Evolutionary conservation across 2,329 filamentous ascomycete species (phyloP), one percentile per base, ranked within the genome.

Genomic region (Westerdykella sp.): DNA sequence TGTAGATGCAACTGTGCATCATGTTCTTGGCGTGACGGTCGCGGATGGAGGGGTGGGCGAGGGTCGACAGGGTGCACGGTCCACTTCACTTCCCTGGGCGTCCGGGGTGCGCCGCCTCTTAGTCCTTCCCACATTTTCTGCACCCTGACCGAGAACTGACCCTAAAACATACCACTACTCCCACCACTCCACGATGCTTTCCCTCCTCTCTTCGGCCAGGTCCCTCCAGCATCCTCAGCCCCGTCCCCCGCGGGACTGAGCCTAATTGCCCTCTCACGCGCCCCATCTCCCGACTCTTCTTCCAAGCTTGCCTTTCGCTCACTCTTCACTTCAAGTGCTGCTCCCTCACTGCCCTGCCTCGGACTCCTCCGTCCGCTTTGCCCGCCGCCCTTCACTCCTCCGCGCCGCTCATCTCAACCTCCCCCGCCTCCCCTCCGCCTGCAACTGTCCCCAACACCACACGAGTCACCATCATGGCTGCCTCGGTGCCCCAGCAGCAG

Each of bases 351-450:
- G 18, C 14, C 22, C 37, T n/a, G 37, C 16, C 43, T 31, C 15
- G n/a, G n/a, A n/a, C n/a, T 34, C 36, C 34, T 23, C 35, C 16
- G 25, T 34, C 42, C 25, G 34, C 84, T 64, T 95, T 95, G 41
- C 79, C 79, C 55, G 95, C 89, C 1, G 89, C 87, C 72, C 83
- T 90, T 87, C 41, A 38, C 34, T 32, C 31, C 43, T 50, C 41
- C 37, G 42, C 43, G 45, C 39, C 36, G 46, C 51, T 41, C 30
- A 37, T 34, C 32, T 10, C 39, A 16, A 30, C 39, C 34, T 30
- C 34, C 16, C 41, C 34, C 11, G 2, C 43, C 23, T 12, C 11
- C 9, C 30, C 15, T 21, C 32, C 30, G n/a, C 40, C 54, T 39
- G 46, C 21, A 21, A 22, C 32, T 32, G 13, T 13, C 37, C n/a